These are phyloP conservation scores for Aspergillus olivimuriae DNA, from an alignment of 495 filamentous ascomycete species.

Conservation along the genomic window DNA sequence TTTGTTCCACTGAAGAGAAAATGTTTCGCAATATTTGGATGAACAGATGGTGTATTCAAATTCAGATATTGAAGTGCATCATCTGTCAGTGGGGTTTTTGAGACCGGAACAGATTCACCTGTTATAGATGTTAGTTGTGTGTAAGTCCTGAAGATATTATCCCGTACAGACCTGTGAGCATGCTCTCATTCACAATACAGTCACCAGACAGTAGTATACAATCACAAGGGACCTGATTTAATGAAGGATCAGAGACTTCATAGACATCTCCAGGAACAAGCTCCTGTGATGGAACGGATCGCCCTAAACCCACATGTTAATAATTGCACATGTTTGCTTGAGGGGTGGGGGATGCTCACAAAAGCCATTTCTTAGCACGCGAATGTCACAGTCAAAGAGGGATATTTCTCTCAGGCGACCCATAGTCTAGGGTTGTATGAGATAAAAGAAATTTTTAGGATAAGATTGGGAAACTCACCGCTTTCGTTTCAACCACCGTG, in stretches of 20 bases:
- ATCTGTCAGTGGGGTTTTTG: conserved; percentile 82
- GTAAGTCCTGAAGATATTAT: background rate
- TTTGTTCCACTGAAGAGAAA: conserved; percentile 95
- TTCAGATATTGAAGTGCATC: conserved; percentile 69
- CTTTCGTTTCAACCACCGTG: conserved; percentile 83
- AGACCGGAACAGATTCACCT: conserved; percentile 96
- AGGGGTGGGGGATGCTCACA: conserved; percentile 50
- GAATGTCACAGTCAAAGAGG: conserved; percentile 87
- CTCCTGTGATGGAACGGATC: conserved; percentile 76
- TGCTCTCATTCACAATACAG: conserved; percentile 98
- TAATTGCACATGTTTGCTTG: background rate
- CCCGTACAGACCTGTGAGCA: conserved; percentile 71
- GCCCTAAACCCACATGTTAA: conserved; percentile 51
- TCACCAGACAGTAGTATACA: conserved; percentile 89
- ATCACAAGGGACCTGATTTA: conserved; percentile 90
- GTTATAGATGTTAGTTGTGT: conserved; percentile 15
- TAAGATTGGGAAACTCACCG: conserved; percentile 41
- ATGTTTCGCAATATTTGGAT: conserved; percentile 73
- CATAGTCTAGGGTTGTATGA: conserved; percentile 65
- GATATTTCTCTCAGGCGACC: conserved; percentile 85
- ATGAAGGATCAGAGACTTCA: conserved; percentile 92
- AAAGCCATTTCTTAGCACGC: conserved; percentile 89
- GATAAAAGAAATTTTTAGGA: background rate
- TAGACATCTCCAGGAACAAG: conserved; percentile 96
- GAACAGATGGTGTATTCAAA: conserved; percentile 68